These are phyloP conservation scores for Wickerhamiella pararugosa DNA, from an alignment of 1,139 yeast species.

Conservation along the genomic window DNA sequence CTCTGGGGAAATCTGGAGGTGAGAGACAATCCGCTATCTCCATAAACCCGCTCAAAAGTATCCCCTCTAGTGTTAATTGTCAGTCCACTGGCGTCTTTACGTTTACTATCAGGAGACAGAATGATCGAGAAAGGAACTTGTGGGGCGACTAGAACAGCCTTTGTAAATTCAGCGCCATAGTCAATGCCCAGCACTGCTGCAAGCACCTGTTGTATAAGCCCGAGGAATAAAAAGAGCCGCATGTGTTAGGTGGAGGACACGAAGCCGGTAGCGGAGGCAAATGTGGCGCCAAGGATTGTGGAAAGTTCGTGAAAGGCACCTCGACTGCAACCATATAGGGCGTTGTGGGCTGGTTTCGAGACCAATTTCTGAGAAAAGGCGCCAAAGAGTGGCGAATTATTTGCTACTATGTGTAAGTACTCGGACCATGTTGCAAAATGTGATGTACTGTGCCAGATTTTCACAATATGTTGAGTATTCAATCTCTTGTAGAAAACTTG, in stretches of 20 bases:
- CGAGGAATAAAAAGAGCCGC: constrained; percentile 9
- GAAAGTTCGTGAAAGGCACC: too few relatives aligned
- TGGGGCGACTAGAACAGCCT: constrained; percentile 83
- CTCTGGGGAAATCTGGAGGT: constrained; percentile 62
- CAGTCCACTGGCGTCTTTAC: constrained; percentile 75
- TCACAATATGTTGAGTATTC: too few relatives aligned
- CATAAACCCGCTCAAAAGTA: constrained; percentile 48
- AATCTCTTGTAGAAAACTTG: too few relatives aligned
- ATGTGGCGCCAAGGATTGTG: not conserved
- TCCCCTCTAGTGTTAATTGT: constrained; percentile 37
- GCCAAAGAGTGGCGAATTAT: too few relatives aligned
- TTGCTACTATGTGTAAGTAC: too few relatives aligned
- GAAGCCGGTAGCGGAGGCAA: not conserved
- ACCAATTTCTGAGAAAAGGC: too few relatives aligned
- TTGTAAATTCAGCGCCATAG: constrained; percentile 76
- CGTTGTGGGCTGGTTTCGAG: too few relatives aligned
- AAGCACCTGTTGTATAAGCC: constrained; percentile 7
- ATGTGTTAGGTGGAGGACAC: not conserved
- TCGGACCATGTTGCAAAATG: too few relatives aligned
- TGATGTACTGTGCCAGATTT: too few relatives aligned
- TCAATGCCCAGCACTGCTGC: constrained; percentile 59
- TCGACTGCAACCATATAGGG: too few relatives aligned
- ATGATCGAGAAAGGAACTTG: constrained; percentile 78
- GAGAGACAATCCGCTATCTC: constrained; percentile 56
- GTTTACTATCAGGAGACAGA: constrained; percentile 75